These are phyloP conservation scores for Calonectria pseudoturangicola DNA, from an alignment of 2,329 filamentous ascomycete genomes.

Conservation along the genomic window DNA sequence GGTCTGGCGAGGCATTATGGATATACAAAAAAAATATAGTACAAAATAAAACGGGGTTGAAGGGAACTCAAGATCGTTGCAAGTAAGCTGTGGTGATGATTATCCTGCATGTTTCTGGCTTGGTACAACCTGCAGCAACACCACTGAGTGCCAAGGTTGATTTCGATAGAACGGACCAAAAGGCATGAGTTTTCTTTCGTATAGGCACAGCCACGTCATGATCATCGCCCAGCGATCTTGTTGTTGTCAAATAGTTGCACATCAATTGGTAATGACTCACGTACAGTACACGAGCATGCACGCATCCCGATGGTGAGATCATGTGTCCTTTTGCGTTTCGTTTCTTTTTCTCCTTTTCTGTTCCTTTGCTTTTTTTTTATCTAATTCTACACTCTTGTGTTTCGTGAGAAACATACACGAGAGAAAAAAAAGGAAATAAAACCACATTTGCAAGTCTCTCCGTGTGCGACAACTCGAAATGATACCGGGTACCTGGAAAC, in stretches of 20 bases:
- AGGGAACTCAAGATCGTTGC: background rate
- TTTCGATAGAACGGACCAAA: background rate
- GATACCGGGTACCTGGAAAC: slow-evolving; percentile 9
- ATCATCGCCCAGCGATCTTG: background rate
- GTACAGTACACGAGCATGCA: background rate
- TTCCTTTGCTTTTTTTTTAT: background rate
- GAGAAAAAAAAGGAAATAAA: no score
- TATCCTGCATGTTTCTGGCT: background rate
- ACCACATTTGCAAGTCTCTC: no score
- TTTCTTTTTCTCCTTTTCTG: background rate
- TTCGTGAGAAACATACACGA: background rate
- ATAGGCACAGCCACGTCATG: slow-evolving; percentile 21
- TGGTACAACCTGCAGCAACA: background rate
- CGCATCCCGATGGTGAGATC: slow-evolving; percentile 5
- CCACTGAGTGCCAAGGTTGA: background rate
- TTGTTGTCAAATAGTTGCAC: slow-evolving; percentile 1
- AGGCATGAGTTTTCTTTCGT: background rate
- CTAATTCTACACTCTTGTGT: background rate
- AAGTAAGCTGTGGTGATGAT: background rate
- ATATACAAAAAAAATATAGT: slow-evolving; percentile 20
- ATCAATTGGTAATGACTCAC: background rate
- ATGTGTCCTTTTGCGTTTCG: background rate
- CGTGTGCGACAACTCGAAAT: no score
- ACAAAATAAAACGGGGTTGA: slow-evolving; percentile 23
- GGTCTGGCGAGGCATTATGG: slow-evolving; percentile 38